Evolutionary conservation across 1,139 yeast genomes (phyloP).

Genomic region (Candida gigantensis): DNA sequence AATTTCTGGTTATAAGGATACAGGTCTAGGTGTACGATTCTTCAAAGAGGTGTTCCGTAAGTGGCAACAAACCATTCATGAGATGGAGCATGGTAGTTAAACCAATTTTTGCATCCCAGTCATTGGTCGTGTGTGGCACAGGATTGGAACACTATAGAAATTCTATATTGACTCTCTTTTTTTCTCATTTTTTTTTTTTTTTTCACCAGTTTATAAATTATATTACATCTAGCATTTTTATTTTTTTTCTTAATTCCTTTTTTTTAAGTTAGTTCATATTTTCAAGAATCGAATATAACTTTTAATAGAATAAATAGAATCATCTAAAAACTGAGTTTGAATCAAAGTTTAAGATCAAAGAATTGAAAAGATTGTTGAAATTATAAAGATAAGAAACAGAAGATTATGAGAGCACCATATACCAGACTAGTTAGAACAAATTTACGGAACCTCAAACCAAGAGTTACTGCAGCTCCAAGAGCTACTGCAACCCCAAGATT

Average conservation of each 20-base stretch:
- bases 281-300: no score
- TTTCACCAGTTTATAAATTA: no score
- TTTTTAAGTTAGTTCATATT: no score
- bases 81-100: constrained; percentile 13
- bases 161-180: constrained; percentile 1
- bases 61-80: constrained; percentile 44
- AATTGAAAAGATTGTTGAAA: no score
- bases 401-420: constrained; percentile 8
- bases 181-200: constrained; percentile 5
- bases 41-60: constrained; percentile 61
- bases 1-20: constrained; percentile 68
- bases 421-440: constrained; percentile 4
- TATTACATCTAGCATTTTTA: no score
- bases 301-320: no score
- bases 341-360: no score
- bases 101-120: no score
- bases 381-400: not conserved
- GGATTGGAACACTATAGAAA: not conserved
- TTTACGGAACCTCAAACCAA: constrained; percentile 2
- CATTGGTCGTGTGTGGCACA: no score
- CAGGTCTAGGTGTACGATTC: constrained; percentile 66
- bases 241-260: no score
- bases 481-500: not conserved
- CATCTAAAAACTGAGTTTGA: no score
- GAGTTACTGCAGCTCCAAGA: not conserved